Percentiles rank a stretch among this genome's conserved stretches.
phyloP scores from a whole-genome alignment of 2,329 filamentous ascomycete genomes.

The Penicillium nordicum region DNA sequence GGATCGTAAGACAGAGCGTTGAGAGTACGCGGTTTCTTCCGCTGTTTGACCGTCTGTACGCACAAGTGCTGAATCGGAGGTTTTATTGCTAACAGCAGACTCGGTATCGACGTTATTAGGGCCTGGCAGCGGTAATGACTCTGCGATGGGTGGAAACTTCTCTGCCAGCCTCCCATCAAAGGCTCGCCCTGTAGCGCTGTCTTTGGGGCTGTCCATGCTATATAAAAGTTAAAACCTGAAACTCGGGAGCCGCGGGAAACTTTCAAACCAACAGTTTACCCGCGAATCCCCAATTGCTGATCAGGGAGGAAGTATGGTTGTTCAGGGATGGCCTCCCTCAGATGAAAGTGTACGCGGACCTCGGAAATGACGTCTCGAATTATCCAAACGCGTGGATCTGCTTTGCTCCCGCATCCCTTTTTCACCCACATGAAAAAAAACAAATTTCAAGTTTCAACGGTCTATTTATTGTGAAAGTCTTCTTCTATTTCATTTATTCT shows the following conservation, averaged over 20 bases:
- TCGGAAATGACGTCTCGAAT: slow-evolving; percentile 8
- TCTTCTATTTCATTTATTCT: neutral
- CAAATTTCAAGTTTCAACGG: neutral
- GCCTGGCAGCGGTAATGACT: slow-evolving; percentile 8
- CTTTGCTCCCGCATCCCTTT: slow-evolving; percentile 7
- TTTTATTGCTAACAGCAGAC: slow-evolving; percentile 17
- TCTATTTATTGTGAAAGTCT: neutral
- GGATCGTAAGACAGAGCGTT: slow-evolving; percentile 28
- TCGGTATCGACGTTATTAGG: slow-evolving; percentile 22
- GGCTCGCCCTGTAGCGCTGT: slow-evolving; percentile 14
- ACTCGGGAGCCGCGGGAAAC: slow-evolving; percentile 17
- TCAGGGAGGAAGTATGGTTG: neutral
- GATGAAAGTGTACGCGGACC: neutral
- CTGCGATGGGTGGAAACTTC: slow-evolving; percentile 16
- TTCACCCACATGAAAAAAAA: slow-evolving; percentile 4
- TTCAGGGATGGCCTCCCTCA: neutral
- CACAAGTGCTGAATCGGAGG: slow-evolving; percentile 20
- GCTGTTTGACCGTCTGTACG: slow-evolving; percentile 17
- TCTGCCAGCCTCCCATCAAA: slow-evolving; percentile 23
- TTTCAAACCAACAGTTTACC: slow-evolving; percentile 20
- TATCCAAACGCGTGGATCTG: neutral
- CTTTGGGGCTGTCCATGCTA: slow-evolving; percentile 21
- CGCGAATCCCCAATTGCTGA: neutral
- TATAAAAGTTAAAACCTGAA: neutral
- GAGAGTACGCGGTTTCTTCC: slow-evolving; percentile 13